Percentiles rank a stretch among this genome's conserved stretches.
Evolutionary conservation across 164 flowering plant species (phyloP).

Genomic region (Macadamia integrifolia): DNA sequence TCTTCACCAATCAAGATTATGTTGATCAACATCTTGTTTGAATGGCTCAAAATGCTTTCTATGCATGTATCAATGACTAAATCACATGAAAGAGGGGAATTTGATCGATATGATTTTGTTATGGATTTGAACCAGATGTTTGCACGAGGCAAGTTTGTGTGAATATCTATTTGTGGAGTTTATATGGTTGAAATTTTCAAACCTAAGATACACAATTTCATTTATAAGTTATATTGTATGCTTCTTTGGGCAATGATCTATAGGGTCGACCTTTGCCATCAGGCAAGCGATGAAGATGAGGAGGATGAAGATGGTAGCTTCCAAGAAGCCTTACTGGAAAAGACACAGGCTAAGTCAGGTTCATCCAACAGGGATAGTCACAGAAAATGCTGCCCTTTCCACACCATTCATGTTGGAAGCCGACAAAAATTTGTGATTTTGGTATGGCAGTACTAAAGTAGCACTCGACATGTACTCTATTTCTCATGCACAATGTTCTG

Average conservation of each 20-base stretch:
- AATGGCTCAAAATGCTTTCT: background rate
- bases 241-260: conserved; percentile 20
- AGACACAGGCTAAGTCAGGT: conserved; percentile 25
- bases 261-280: conserved; percentile 98
- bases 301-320: conserved; percentile 61
- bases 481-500: background rate
- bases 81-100: background rate
- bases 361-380: conserved; percentile 28
- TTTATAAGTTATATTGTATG: conserved; percentile 7
- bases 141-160: background rate
- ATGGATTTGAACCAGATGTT: too few relatives aligned
- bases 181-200: background rate
- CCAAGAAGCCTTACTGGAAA: conserved; percentile 54
- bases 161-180: background rate
- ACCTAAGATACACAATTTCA: background rate
- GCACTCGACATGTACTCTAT: conserved; percentile 3
- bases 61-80: background rate
- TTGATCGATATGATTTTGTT: too few relatives aligned
- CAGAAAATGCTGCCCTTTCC: conserved; percentile 49
- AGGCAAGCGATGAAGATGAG: conserved; percentile 72
- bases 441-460: conserved; percentile 37
- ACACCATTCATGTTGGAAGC: conserved; percentile 53
- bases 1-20: background rate
- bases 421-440: conserved; percentile 75
- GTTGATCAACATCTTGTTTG: background rate